Evolutionary conservation across 257 asterid species (phyloP), one percentile per base, ranked within the genome.

Genomic region (Solanum chaucha): DNA sequence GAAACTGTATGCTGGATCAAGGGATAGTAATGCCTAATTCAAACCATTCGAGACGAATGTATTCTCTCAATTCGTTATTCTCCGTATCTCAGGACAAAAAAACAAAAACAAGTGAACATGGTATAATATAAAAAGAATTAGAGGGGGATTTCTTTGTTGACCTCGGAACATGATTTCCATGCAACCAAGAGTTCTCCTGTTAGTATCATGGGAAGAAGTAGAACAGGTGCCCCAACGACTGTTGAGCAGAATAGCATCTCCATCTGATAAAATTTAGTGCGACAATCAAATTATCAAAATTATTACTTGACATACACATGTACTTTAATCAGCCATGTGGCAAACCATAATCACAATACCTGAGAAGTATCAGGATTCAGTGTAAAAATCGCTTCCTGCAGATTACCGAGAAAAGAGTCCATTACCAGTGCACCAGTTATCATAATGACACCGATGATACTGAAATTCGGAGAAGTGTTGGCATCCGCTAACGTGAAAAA

Each of bases 201-300:
- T 88, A 96, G 61, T 51, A 96, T 86, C 98, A 96, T 96, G 19
- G 98, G 98, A 9, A 90, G 91, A 86, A 94, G 87, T 7, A 96
- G 93, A 90, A 96, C 90, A 87, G 98, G 98, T 88, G 93, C 83
- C 5, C 98, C 98, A 3, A 96, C 97, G 11, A 95, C 92, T 0
- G 98, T 96, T 2, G 98, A 96, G 92, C 98, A 94, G 91, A 94
- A 94, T 48, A 94, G 90, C 98, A 96, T 96, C 92, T 96, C 98
- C 92, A 86, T 96, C 98, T 96, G 88, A 11, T 44, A 44, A 77
- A 88, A 87, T 55, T 75, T 41, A 85, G 8, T 3, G 0, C 0
- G 10, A 40, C 86, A 64, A 32, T 24, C 51, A 32, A 89, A 40
- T 59, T 28, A 8, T 24, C 28, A 88, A 32, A 74, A 30, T 36